A percentile compares a stretch with the other conserved stretches of the same genome.
Evolutionary conservation across 768 basidiomycete species (phyloP).

Genomic region (Hebeloma cylindrosporum): DNA sequence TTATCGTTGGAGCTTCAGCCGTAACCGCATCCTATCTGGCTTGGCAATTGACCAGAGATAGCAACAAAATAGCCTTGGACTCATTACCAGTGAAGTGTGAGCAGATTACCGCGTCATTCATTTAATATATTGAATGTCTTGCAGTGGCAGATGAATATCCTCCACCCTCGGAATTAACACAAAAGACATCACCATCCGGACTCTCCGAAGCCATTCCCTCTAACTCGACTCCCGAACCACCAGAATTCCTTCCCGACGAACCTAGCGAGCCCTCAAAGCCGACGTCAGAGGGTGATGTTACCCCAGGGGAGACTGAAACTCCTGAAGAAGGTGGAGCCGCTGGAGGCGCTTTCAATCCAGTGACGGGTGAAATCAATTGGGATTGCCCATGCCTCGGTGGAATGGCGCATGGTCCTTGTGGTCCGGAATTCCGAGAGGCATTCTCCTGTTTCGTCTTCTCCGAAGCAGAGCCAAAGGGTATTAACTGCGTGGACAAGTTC

Average conservation of each 20-base stretch:
- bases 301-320: constrained; percentile 12
- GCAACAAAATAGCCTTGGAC: constrained; percentile 49
- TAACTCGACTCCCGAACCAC: background rate
- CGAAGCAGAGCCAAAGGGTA: constrained; percentile 94
- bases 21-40: constrained; percentile 47
- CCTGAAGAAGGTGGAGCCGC: constrained; percentile 16
- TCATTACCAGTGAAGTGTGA: constrained; percentile 26
- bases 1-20: constrained; percentile 44
- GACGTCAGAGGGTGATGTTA: constrained; percentile 11
- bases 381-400: constrained; percentile 98
- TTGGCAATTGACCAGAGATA: constrained; percentile 45
- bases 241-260: constrained; percentile 14
- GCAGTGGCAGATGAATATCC: constrained; percentile 6
- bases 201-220: constrained; percentile 8
- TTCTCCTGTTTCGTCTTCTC: constrained; percentile 97
- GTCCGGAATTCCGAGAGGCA: constrained; percentile 87
- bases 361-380: constrained; percentile 99
- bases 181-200: constrained; percentile 4
- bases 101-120: constrained; percentile 2
- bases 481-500: constrained; percentile 98
- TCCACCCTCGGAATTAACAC: constrained; percentile 12
- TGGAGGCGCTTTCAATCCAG: constrained; percentile 83
- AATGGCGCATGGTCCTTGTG: constrained; percentile 98
- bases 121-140: too few species aligned
- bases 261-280: constrained; percentile 15